A percentile compares a stretch with the other conserved stretches of the same genome.
Evolutionary conservation across 176 grass and related monocot species (phyloP).

Genomic region (Pontederia crassipes): DNA sequence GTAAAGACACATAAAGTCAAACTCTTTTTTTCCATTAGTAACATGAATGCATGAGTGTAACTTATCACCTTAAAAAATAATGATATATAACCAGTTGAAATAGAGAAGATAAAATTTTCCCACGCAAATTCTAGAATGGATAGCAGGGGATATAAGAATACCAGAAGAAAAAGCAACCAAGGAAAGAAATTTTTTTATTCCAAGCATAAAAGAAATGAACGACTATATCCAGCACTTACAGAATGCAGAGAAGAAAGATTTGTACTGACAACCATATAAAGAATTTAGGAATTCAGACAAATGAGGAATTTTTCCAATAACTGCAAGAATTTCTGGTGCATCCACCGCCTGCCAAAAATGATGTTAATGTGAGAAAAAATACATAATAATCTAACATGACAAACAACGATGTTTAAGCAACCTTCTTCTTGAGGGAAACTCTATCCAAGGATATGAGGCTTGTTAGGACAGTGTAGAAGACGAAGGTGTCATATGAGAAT

Average conservation of each 20-base stretch:
- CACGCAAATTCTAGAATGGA: too few species aligned
- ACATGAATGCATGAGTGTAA: too few species aligned
- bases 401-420: neutral
- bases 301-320: constrained; percentile 85
- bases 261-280: constrained; percentile 87
- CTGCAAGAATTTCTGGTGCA: constrained; percentile 90
- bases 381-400: constrained; percentile 9
- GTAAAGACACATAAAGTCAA: too few species aligned
- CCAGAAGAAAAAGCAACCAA: too few species aligned
- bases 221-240: constrained; percentile 41
- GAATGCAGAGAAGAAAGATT: constrained; percentile 90
- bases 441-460: constrained; percentile 87
- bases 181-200: too few species aligned
- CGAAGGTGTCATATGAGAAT: constrained; percentile 86
- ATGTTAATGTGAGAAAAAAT: constrained; percentile 19
- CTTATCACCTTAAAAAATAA: too few species aligned
- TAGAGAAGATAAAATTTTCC: too few species aligned
- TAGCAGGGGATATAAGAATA: too few species aligned
- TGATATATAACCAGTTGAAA: too few species aligned
- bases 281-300: constrained; percentile 91
- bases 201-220: too few species aligned
- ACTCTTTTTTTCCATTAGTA: too few species aligned
- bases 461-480: constrained; percentile 93
- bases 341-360: constrained; percentile 58
- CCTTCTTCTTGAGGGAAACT: constrained; percentile 92